Base-by-base conservation (phyloP, 2,329 filamentous ascomycete genomes). In the Myrmaecium sp. region DNA sequence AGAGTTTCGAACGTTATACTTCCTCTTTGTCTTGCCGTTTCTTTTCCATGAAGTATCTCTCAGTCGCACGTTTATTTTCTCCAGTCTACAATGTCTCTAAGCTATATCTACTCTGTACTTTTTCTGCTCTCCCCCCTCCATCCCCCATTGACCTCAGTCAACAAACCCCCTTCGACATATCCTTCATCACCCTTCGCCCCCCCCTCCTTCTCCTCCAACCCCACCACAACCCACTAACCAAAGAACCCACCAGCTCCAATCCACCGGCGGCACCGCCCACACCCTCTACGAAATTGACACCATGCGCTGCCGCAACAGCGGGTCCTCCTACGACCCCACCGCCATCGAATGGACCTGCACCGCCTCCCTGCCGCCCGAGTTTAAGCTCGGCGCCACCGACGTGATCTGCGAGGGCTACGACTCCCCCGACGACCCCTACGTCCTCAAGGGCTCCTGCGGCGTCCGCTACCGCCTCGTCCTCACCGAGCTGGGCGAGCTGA, bases 311-410 rank as follows among this genome's bases (percentile, higher is more conserved):
- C 75, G 66, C 34, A 95, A 95, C 56, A 65, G 76, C 33, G 89
- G 86, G 33, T 60, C 69, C 16, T 76, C 76, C 33, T 94, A 94
- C 58, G 69, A 71, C 35, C 73, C 89, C 52, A 20, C 27, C 4
- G 78, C 93, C 46, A 65, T 94, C 19, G 75, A 93, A 54, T 98
- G 86, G 86, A 80, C 79, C 15, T 98, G 86, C 54, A 70, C 69
- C n/a, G 67, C 70, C 4, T 57, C 59, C 3, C 49, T 74, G 1
- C 69, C 70, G 0, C 48, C 58, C 7, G 69, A 74, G 36, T 71
- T 74, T 52, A 75, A 74, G 51, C 69, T 95, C 15, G 84, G 81
- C 30, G 66, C 68, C 33, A 94, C 86, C 7, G 84, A 95, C 34
- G 86, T 95, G 29, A 61, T 83, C 7, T 98, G 89, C 51, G 86